These are phyloP conservation scores for Akanthomyces uredinophilus DNA, from an alignment of 2,329 filamentous ascomycete genomes.

Conservation along the genomic window DNA sequence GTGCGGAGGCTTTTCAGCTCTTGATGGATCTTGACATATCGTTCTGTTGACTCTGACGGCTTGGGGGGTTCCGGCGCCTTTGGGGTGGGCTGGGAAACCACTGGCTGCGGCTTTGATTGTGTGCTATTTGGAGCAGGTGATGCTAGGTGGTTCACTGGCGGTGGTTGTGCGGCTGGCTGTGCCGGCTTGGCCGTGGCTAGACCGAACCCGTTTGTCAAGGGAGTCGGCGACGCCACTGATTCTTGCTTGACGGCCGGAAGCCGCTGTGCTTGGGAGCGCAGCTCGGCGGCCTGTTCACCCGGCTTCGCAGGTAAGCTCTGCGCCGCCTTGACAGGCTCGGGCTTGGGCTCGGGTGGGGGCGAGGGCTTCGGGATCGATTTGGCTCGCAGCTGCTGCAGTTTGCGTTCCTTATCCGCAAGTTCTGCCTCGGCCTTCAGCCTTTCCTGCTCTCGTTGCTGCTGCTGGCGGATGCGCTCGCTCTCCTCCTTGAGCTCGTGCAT, in stretches of 20 bases:
- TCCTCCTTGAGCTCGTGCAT: constrained; percentile 43
- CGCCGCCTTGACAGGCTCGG: constrained; percentile 13
- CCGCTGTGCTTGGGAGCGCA: neutral
- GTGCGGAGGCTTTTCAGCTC: constrained; percentile 65
- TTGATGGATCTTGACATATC: constrained; percentile 57
- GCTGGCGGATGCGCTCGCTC: constrained; percentile 37
- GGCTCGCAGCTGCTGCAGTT: constrained; percentile 42
- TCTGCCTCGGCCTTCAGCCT: constrained; percentile 40
- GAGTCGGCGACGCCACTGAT: constrained; percentile 6
- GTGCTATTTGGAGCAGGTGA: neutral
- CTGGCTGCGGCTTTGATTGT: constrained; percentile 16
- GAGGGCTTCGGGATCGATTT: constrained; percentile 41
- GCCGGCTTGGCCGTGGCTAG: constrained; percentile 22
- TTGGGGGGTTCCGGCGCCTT: neutral
- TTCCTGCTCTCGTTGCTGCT: constrained; percentile 42
- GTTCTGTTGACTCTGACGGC: constrained; percentile 28
- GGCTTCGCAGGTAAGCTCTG: constrained; percentile 15
- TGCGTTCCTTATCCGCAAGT: constrained; percentile 42
- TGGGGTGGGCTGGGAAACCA: constrained; percentile 7
- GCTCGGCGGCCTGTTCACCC: constrained; percentile 9
- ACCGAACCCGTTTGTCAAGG: constrained; percentile 20
- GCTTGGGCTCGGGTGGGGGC: constrained; percentile 22
- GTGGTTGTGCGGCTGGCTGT: constrained; percentile 17
- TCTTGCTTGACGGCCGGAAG: constrained; percentile 1
- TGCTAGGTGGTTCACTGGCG: neutral